Base-by-base conservation (phyloP, 192 early-diverging fungal species). In the Diversispora eburnea region DNA sequence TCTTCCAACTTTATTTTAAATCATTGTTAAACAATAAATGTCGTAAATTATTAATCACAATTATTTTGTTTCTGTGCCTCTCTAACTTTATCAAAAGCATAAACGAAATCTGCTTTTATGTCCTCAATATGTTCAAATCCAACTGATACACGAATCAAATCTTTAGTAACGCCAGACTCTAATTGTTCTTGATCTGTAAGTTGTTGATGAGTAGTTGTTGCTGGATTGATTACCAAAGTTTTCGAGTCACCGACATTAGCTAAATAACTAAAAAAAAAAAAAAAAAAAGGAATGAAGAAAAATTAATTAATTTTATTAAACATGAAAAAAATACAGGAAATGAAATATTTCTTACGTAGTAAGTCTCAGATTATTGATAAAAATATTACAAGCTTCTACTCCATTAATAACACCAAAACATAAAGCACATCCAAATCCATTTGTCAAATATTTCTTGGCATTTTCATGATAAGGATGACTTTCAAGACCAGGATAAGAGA, bases 191-290 rank as follows among this genome's bases (percentile, higher is more conserved):
- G 87, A 71, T 91, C 88, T 5, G 85, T 85, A 55, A 97, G 81
- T 80, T 95, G 95, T 77, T 92, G 91, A 77, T 98, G 94, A 12
- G 93, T 98, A 6, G 94, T 96, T 39, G 86, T 77, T 20, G 91
- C 82, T 9, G 95, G 92, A 67, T 94, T 90, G 73, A 95, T 93
- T 20, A 92, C 91, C 33, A 98, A 84, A 7, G 94, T 96, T 77
- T 92, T 88, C 8, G 92, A 87, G 80, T 98, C 95, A 61, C 95
- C 95, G n/a, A 98, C 93, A 70, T 98, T 98, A 55, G 94, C 95
- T 25, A 98, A 79, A 77, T 96, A 92, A 63, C 61, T 63, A 63
- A 17, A 45, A 17, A 41, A 6, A 9, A 63, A 10, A 63, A 10
- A 0, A 42, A 15, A 17, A 7, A 41, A 42, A 7, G 42, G n/a